Evolutionary conservation across 2,329 filamentous ascomycete species (phyloP), one percentile per base, ranked within the genome.

Genomic region (Sclerotinia glacialis): DNA sequence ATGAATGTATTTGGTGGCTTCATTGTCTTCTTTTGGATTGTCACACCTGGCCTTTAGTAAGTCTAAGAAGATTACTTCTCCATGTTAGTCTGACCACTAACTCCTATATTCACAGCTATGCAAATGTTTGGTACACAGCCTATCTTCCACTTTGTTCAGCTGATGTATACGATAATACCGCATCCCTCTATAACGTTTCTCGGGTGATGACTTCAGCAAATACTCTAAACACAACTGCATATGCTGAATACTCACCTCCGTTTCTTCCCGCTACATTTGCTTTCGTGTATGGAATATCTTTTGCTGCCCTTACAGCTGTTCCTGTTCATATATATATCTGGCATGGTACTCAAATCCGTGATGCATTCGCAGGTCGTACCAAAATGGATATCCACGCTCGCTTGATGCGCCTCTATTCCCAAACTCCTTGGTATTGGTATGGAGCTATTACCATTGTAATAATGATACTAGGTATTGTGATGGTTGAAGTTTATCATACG

Each of bases 221-320:
- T 59, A 89, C 83, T 0, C 80, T 92, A 34, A 81, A 92, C 70
- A 80, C 84, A 69, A 79, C 81, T 54, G 87, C 85, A 4, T 92
- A 92, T 76, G 78, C 86, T 70, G 80, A 88, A 69, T 91, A 89
- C 0, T 89, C 88, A 0, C 91, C 91, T 73, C 84, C 89, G 2
- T 90, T 89, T 71, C 80, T 92, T 55, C 89, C 89, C 69, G 91
- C 89, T 0, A 89, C 88, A 0, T 92, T 91, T 74, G 84, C 87
- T 69, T 78, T 92, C 67, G 81, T 83, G 0, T 92, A 92, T 71
- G 89, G 89, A 0, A 78, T 92, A 2, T 89, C 87, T 0, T 92
- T 92, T 74, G 89, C 89, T 3, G 83, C 88, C 61, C 89, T 92
- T 50, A 81, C 89, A 0, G 84, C 88, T 0, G 81, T 92, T 1